Percentiles rank a stretch among this genome's conserved stretches.
Conservation (phyloP, 2,329 filamentous ascomycete genomes). For the Tolypocladium ovalisporum region DNA sequence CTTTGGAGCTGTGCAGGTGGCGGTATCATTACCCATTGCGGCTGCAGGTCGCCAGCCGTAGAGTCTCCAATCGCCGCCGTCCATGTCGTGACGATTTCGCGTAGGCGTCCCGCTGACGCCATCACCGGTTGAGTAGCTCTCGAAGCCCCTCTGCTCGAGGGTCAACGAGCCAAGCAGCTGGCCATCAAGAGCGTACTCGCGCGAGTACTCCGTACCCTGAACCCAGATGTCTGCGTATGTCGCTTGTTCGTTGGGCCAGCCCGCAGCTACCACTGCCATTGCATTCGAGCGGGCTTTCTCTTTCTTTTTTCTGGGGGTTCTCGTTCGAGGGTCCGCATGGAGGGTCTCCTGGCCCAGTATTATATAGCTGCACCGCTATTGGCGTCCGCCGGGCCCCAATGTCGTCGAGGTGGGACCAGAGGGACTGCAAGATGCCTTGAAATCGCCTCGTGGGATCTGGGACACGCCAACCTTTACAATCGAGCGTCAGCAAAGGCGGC, state of each 20-base stretch:
- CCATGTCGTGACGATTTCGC: slow-evolving; percentile 5
- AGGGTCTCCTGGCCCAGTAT: not conserved
- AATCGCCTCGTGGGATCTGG: not conserved
- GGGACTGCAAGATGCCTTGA: not conserved
- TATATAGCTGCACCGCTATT: not conserved
- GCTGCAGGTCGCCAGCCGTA: not conserved
- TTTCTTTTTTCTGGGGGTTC: not conserved
- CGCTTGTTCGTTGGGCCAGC: not conserved
- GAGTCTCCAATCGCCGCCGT: slow-evolving; percentile 4
- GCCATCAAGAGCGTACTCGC: not conserved
- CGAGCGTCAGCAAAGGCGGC: not conserved
- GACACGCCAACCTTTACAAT: not conserved
- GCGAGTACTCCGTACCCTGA: not conserved
- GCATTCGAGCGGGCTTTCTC: not conserved
- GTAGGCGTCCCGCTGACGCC: not conserved
- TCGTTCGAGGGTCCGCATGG: not conserved
- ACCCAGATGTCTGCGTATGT: not conserved
- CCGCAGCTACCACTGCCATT: not conserved
- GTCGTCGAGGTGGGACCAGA: not conserved
- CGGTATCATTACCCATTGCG: not conserved
- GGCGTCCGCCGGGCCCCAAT: not conserved
- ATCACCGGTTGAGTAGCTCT: not conserved
- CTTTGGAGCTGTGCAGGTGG: not conserved
- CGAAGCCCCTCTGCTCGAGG: not conserved
- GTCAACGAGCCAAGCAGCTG: not conserved